Evolutionary conservation across 2,329 filamentous ascomycete genomes (phyloP).

Genomic region (Tolypocladium tundrense): DNA sequence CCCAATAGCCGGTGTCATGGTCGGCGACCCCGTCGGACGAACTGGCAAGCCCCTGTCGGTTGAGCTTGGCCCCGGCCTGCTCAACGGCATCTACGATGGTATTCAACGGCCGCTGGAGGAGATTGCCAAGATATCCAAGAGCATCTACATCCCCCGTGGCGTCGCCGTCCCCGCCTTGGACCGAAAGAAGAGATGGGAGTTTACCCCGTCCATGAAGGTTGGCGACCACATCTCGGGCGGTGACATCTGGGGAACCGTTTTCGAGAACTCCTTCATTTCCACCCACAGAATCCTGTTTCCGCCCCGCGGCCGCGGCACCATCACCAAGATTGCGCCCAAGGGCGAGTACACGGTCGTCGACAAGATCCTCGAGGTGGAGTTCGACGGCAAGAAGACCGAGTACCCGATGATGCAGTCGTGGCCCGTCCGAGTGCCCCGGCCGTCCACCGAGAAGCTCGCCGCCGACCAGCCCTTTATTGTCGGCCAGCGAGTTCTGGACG

Average conservation of each 20-base stretch:
- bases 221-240: conserved; percentile 95
- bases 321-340: conserved; percentile 81
- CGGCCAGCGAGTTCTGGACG: conserved; percentile 91
- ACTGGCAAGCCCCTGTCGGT: conserved; percentile 96
- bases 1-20: conserved; percentile 74
- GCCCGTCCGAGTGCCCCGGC: conserved; percentile 93
- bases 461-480: conserved; percentile 89
- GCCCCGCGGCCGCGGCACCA: conserved; percentile 80
- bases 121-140: conserved; percentile 67
- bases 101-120: conserved; percentile 89
- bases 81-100: conserved; percentile 99
- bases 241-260: conserved; percentile 90
- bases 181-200: conserved; percentile 92
- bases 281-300: conserved; percentile 91
- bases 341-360: conserved; percentile 90
- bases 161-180: conserved; percentile 81
- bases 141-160: conserved; percentile 96
- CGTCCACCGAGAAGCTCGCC: conserved; percentile 82
- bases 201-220: conserved; percentile 82
- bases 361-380: conserved; percentile 91
- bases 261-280: conserved; percentile 89
- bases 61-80: conserved; percentile 89
- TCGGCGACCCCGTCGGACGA: conserved; percentile 83
- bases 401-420: conserved; percentile 98
- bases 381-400: conserved; percentile 89